phyloP scores from a whole-genome alignment of 768 basidiomycete genomes.

The Lentinus tigrinus region DNA sequence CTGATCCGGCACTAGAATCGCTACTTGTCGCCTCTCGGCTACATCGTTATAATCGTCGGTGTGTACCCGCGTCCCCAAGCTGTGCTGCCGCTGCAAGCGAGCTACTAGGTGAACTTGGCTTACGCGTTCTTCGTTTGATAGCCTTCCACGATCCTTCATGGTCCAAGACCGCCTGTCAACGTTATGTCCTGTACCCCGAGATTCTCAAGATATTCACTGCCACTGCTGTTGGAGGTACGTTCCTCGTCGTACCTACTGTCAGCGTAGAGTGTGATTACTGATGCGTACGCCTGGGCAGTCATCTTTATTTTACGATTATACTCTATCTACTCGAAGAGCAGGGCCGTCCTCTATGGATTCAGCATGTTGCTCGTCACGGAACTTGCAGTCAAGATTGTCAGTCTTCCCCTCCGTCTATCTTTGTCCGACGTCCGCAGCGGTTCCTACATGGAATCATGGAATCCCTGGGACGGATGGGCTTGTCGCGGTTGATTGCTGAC shows the following conservation, averaged over 20 bases:
- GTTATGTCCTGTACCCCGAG: constrained; percentile 25
- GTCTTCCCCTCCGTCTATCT: neutral
- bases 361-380: constrained; percentile 15
- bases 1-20: constrained; percentile 21
- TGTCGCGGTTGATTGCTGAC: neutral
- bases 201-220: constrained; percentile 25
- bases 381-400: constrained; percentile 25
- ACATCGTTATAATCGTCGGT: constrained; percentile 28
- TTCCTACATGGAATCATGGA: too few relatives aligned
- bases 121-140: neutral
- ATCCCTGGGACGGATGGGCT: neutral
- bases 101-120: neutral
- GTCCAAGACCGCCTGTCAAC: constrained; percentile 18
- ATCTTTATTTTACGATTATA: constrained; percentile 28
- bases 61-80: constrained; percentile 5
- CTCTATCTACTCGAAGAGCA: constrained; percentile 23
- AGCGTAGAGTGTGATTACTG: neutral
- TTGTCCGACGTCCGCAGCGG: neutral
- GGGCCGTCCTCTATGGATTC: constrained; percentile 17
- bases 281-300: constrained; percentile 4
- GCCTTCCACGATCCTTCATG: constrained; percentile 23
- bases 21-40: constrained; percentile 26
- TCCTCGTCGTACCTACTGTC: neutral
- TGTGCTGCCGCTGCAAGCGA: neutral
- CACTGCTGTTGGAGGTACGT: constrained; percentile 22